Evolutionary conservation across 495 filamentous ascomycete species (phyloP), one percentile per base, ranked within the genome.

Genomic region (Penicillium maclennaniae): DNA sequence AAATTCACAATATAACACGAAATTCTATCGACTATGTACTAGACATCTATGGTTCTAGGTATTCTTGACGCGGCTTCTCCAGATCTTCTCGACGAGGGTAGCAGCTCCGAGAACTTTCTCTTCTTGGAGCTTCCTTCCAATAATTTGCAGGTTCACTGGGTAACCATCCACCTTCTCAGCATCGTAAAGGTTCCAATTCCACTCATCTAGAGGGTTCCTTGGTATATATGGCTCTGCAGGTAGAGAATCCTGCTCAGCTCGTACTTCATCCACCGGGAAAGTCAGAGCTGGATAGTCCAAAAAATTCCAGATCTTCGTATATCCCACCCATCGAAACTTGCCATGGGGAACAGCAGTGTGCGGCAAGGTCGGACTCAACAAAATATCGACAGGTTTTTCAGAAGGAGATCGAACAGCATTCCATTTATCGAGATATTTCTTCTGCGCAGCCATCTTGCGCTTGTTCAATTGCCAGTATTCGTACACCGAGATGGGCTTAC

Each of bases 221-320:
- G 83, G 74, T 43, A 65, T 55, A 62, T 81, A 86, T 3, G 57
- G 61, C 43, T 69, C 60, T 7, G 63, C 57, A 8, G 73, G 66
- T 47, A 69, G 54, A 50, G 74, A 70, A 47, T 75, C 70, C 52
- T 72, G 70, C 37, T 79, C 76, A 8, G 71, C 71, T n/a, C 63
- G 73, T 8, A 79, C 80, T 23, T 69, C 65, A 17, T 76, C 72
- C 19, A 85, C 75, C 1, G 83, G 83, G 42, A 86, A 67, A 6
- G 79, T 76, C 28, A 83, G 68, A 23, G 75, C 69, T 8, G 80
- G 79, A 58, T 84, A 88, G 59, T 88, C 84, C 0, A 88, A 66
- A 31, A 88, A 58, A 61, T 90, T 88, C 85, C 86, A 89, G 53
- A 87, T 80, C 39, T 75, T 72, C 0, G 83, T 87, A 57, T 88